Base-by-base conservation (phyloP, 441 rosid species). In the Eruca vesicaria region DNA sequence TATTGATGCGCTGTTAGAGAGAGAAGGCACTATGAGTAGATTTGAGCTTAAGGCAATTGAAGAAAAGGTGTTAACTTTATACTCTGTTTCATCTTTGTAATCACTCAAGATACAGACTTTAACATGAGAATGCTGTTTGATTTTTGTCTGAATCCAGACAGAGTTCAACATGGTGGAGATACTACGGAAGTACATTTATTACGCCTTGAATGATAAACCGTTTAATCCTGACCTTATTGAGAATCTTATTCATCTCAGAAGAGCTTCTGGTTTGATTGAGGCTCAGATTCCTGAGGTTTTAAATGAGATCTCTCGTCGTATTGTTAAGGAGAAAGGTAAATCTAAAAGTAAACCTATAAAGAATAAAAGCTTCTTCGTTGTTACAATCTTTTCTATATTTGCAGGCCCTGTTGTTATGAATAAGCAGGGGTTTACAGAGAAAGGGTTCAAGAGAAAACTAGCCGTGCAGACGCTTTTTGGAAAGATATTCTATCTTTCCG, bases 321-420 rank as follows among this genome's bases (percentile, higher is more conserved):
- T 95, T 73, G 99, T 95, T 63, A 82, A 71, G 28, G 95, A 91
- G 26, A 93, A 93, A 86, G 99, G 99, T 90, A 78, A 2, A 21
- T 6, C 67, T 7, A 57, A 16, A 11, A 10, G 10, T 53, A 14
- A 14, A 43, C 50, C 52, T n/a, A 38, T 41, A 41, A 3, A 38
- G 48, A 5, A 5, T 28, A 9, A n/a, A n/a, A 43, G 35, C 6
- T 16, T 43, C 11, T 78, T 31, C 6, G 10, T 41, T 53, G 20
- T 43, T 72, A 3, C 28, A 33, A 3, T 31, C 62, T 68, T 60
- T 55, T 38, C 14, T 18, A n/a, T 21, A 5, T 38, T 15, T 66
- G 81, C 87, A 92, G 97, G 99, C 62, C 98, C 98, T 4, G 94
- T 95, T 71, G 97, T 91, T 62, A 88, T 91, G 97, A 86, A 90